phyloP scores from a whole-genome alignment of 768 basidiomycete genomes.

The Russula vinacea region DNA sequence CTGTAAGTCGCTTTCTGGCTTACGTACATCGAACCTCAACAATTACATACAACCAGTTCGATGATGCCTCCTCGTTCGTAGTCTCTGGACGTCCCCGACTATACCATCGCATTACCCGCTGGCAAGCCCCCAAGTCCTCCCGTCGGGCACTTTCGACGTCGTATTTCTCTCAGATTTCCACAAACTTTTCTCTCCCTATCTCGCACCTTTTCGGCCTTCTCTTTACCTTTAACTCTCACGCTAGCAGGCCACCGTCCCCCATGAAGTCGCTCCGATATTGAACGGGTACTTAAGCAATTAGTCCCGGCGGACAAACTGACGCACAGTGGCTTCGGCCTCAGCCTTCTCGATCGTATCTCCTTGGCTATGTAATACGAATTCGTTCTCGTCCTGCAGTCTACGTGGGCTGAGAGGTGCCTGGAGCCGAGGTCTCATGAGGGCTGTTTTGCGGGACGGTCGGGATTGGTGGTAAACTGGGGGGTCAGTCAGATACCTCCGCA shows the following conservation, averaged over 20 bases:
- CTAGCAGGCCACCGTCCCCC: not conserved
- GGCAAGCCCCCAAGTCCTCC: not conserved
- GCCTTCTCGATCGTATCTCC: conserved; percentile 29
- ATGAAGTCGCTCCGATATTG: not conserved
- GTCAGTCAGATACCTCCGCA: conserved; percentile 54
- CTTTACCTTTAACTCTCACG: not conserved
- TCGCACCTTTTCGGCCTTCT: not conserved
- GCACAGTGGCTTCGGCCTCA: conserved; percentile 48
- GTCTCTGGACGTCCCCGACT: not conserved
- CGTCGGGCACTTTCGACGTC: not conserved
- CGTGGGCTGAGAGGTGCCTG: conserved; percentile 19
- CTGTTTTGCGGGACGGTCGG: conserved; percentile 38
- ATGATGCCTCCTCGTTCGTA: not conserved
- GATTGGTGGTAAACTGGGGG: conserved; percentile 40
- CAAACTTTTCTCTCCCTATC: not conserved
- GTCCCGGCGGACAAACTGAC: conserved; percentile 44
- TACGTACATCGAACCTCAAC: too few species aligned
- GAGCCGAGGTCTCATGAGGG: conserved; percentile 13
- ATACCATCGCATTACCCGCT: not conserved
- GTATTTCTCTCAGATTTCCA: not conserved
- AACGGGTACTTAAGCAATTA: not conserved
- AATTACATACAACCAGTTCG: too few species aligned
- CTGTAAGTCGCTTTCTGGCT: too few species aligned
- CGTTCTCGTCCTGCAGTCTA: conserved; percentile 21
- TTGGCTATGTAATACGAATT: not conserved